Base-by-base conservation (phyloP, 2,329 filamentous ascomycete species). In the Mollisia scopiformis region DNA sequence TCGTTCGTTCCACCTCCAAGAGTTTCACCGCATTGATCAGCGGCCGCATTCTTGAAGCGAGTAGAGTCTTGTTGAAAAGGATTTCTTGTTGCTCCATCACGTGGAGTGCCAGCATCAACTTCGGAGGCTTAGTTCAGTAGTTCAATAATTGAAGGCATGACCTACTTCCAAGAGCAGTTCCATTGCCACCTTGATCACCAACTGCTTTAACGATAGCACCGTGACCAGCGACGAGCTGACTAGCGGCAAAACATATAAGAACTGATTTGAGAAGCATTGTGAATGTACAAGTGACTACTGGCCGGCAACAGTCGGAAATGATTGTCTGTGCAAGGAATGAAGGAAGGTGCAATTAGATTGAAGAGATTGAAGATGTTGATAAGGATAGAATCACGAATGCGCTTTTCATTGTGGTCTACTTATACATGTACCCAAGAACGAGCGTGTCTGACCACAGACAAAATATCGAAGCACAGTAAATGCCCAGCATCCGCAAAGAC, bases 51-150 rank as follows among this genome's bases (percentile, higher is more conserved):
- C 56, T 77, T 76, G 81, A 89, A 89, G 58, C 84, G 84, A 55
- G 86, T 89, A 54, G 80, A 80, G 66, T 89, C 87, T 65, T 83
- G 81, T 75, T 89, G 86, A 78, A 88, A 88, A 49, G 86, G 86
- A 53, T 80, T 75, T 62, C 86, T 81, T 13, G 76, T 73, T 23
- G 85, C 87, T 41, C 86, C 86, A 66, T 87, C 84, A 62, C 86
- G 85, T 41, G 86, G 85, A 54, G 85, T 88, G 66, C 68, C 70
- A 50, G 80, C 77, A 72, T 83, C 81, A 63, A 89, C 72, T 70
- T 60, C 77, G 79, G 43, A n/a, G n/a, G n/a, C n/a, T n/a, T n/a
- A n/a, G n/a, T n/a, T n/a, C n/a, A n/a, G n/a, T n/a, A n/a, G n/a
- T n/a, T n/a, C n/a, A n/a, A n/a, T n/a, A n/a, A n/a, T n/a, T n/a